Base-by-base conservation (phyloP, 106 monocot genomes). In the Dendrobium chrysotoxum region DNA sequence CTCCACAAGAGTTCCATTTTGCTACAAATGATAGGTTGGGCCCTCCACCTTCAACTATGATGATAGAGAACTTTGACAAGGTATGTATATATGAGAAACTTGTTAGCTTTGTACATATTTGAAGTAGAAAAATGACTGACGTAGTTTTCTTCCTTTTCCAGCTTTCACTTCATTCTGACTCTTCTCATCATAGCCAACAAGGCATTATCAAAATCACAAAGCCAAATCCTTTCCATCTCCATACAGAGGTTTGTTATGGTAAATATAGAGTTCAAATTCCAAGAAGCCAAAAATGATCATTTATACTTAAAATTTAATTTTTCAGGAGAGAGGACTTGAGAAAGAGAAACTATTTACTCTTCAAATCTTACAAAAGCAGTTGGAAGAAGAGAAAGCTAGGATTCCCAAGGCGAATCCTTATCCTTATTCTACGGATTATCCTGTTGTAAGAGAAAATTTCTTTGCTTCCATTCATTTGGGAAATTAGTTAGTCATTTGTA, bases 361-460 rank as follows among this genome's bases (percentile, higher is more conserved):
- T 7, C 91, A 91, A 67, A 38, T 93, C 35, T 21, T 76, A 12
- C 84, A 88, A 25, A 95, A 88, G 79, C 79, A 95, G 28, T 65
- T 88, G 30, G 88, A 99, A 73, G 95, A 99, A 72, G 95, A 93
- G 83, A 93, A 42, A 45, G 89, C 88, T 44, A 76, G 91, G 40
- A 78, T 95, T 77, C 95, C 88, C 0, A 93, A 88, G 77, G 92
- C 98, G 12, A 90, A 81, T 53, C 92, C 95, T 26, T 95, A 95
- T 77, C 98, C 95, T 40, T 99, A 95, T 54, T 88, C 98, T 1
- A 99, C 92, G 45, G 95, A 95, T 77, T 99, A 95, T 85, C 95
- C 98, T 84, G 92, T 90, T 88, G 96, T 97, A 89, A 84, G 9
- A 20, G 54, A 44, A 15, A 57, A 18, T 9, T 17, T 4, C 61